These are phyloP conservation scores for Claviceps purpurea DNA, from an alignment of 2,329 filamentous ascomycete genomes.

Conservation along the genomic window DNA sequence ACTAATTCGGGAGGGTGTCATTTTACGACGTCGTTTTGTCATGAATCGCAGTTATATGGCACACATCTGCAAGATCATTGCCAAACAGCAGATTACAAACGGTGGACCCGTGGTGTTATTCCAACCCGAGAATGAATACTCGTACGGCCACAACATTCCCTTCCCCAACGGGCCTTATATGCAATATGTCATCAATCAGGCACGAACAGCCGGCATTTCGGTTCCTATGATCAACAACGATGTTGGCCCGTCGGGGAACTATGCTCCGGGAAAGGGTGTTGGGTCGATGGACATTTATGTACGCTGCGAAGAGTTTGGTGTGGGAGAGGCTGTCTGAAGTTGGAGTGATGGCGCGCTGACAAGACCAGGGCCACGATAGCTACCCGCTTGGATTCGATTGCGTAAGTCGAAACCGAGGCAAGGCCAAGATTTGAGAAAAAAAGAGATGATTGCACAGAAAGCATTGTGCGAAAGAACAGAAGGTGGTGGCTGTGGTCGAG, in stretches of 20 bases:
- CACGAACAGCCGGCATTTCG: conserved; percentile 52
- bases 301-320: conserved; percentile 1
- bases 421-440: not conserved
- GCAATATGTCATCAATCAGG: conserved; percentile 55
- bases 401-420: conserved; percentile 9
- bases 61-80: conserved; percentile 51
- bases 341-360: conserved; percentile 1
- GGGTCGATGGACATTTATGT: conserved; percentile 46
- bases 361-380: conserved; percentile 17
- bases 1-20: not conserved
- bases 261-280: conserved; percentile 47
- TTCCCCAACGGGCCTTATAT: conserved; percentile 60
- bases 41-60: conserved; percentile 37
- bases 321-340: not conserved
- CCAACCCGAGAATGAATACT: conserved; percentile 77
- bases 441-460: not conserved
- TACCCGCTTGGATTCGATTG: conserved; percentile 34
- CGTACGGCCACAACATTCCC: conserved; percentile 29
- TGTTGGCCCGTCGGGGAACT: conserved; percentile 43
- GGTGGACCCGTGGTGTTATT: conserved; percentile 67
- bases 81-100: conserved; percentile 67
- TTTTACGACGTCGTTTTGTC: not conserved
- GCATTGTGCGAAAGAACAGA: not conserved
- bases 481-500: not conserved
- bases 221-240: conserved; percentile 70